Percentiles rank a stretch among this genome's conserved stretches.
phyloP scores from a whole-genome alignment of 805 yeast genomes.

The Lipomyces starkeyi region DNA sequence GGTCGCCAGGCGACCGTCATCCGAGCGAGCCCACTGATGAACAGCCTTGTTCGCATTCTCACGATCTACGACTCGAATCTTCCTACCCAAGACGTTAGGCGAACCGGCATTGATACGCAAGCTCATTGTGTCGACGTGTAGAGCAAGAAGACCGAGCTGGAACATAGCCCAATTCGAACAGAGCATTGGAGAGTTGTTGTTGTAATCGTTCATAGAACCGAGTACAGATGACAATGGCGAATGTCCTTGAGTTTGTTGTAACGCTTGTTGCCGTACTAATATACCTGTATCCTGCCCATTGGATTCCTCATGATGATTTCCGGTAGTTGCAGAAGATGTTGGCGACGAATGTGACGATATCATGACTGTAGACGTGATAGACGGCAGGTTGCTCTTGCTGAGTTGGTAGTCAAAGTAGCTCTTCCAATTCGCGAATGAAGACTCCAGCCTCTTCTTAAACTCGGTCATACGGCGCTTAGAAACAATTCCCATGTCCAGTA shows the following conservation, averaged over 20 bases:
- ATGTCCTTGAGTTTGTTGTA: not conserved
- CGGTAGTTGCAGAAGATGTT: not conserved
- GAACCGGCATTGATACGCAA: conserved; percentile 42
- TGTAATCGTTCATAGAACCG: conserved; percentile 36
- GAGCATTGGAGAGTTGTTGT: conserved; percentile 39
- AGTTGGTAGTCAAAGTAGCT: conserved; percentile 50
- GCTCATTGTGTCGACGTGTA: conserved; percentile 42
- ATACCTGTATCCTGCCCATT: not conserved
- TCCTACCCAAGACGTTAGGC: conserved; percentile 39
- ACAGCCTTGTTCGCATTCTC: conserved; percentile 38
- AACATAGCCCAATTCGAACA: conserved; percentile 44
- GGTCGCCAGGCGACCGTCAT: conserved; percentile 42
- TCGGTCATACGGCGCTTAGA: conserved; percentile 46
- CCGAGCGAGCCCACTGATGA: conserved; percentile 41
- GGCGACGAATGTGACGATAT: conserved; percentile 18
- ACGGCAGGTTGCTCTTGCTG: conserved; percentile 34
- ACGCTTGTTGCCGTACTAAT: not conserved
- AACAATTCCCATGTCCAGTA: conserved; percentile 49
- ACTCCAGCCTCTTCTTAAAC: conserved; percentile 45
- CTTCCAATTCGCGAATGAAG: conserved; percentile 49
- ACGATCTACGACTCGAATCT: conserved; percentile 34
- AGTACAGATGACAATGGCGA: not conserved
- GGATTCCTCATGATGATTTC: not conserved
- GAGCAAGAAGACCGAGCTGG: conserved; percentile 40
- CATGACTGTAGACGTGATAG: conserved; percentile 32